Percentiles rank a stretch among this genome's conserved stretches.
These are phyloP conservation scores for Zymoseptoria tritici DNA, from an alignment of 2,329 filamentous ascomycete genomes.

Conservation along the genomic window DNA sequence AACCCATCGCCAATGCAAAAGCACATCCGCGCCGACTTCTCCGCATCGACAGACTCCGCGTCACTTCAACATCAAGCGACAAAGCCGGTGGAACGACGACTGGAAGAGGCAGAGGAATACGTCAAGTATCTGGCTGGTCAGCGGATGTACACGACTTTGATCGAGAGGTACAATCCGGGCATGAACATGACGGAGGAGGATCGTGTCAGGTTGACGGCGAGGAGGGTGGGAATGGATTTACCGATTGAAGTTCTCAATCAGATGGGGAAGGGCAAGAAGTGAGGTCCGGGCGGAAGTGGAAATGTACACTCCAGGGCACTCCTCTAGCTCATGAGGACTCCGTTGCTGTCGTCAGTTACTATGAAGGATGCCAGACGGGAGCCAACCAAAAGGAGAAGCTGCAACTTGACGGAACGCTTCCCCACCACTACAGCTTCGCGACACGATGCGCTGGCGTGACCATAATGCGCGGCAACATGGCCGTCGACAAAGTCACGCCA, in stretches of 20 bases:
- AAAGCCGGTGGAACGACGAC: slow-evolving; percentile 25
- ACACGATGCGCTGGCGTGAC: background rate
- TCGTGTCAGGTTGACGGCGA: slow-evolving; percentile 71
- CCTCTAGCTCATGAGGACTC: background rate
- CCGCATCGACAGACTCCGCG: slow-evolving; percentile 24
- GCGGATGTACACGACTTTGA: slow-evolving; percentile 67
- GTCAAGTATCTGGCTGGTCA: slow-evolving; percentile 78
- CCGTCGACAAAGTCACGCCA: background rate
- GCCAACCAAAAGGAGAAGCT: background rate
- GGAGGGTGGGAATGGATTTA: slow-evolving; percentile 84
- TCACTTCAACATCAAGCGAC: slow-evolving; percentile 31
- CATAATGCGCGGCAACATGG: background rate
- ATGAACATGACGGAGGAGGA: slow-evolving; percentile 83
- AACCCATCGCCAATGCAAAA: slow-evolving; percentile 61
- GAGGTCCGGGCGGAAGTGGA: background rate
- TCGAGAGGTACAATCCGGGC: slow-evolving; percentile 91
- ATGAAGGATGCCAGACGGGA: background rate
- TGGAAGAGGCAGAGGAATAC: slow-evolving; percentile 65
- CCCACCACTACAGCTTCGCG: background rate
- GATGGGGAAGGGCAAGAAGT: background rate
- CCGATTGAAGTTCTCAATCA: slow-evolving; percentile 48
- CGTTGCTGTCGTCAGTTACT: background rate
- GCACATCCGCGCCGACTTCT: slow-evolving; percentile 59
- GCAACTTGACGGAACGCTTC: background rate
- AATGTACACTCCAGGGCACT: background rate